Evolutionary conservation across 108 stramenopile genomes (phyloP), one percentile per base, ranked within the genome.

Genomic region (Cyclotella cryptica): DNA sequence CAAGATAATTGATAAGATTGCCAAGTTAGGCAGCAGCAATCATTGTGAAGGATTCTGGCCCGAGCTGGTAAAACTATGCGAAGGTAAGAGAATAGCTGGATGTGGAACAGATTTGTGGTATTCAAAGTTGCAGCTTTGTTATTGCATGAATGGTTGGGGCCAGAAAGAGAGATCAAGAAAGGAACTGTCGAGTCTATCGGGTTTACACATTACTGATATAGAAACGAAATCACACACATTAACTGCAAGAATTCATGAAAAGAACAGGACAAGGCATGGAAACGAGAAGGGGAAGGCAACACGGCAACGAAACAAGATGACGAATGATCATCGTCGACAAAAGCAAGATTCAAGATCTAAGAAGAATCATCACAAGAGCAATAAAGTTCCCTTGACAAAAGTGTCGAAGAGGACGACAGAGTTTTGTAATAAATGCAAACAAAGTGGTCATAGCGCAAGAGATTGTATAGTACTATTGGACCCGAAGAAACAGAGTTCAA

Each of bases 11-110:
- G 65, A 66, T 19, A 26, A 17, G 18, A 66, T 45, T 45, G 41
- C 65, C 40, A 43, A 19, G 18, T 66, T 40, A 26, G 65, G 65
- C 18, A 66, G 44, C 43, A 66, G 65, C 65, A 66, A 66, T 43
- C 15, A 39, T 26, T 66, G 65, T 44, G 42, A 66, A 45, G 41
- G 24, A 45, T 66, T 66, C 19, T 66, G 65, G 65, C 9, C 41
- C 10, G 41, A 66, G 44, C n/a, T 43, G 17, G 65, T 66, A 18
- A 66, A 66, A 43, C 19, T 45, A 24, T 45, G 65, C 44, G 43
- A 66, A 66, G 65, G 65, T 10, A 66, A 66, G 44, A 40, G 65
- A 17, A 43, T 66, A n/a, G 15, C 43, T 26, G 65, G 42, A 45
- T 66, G 65, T 43, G 65, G 65, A 9, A 44, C 65, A n/a, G 43